A percentile compares a stretch with the other conserved stretches of the same genome.
Evolutionary conservation across 2,329 filamentous ascomycete species (phyloP).

Genomic region (Stenocarpella maydis): DNA sequence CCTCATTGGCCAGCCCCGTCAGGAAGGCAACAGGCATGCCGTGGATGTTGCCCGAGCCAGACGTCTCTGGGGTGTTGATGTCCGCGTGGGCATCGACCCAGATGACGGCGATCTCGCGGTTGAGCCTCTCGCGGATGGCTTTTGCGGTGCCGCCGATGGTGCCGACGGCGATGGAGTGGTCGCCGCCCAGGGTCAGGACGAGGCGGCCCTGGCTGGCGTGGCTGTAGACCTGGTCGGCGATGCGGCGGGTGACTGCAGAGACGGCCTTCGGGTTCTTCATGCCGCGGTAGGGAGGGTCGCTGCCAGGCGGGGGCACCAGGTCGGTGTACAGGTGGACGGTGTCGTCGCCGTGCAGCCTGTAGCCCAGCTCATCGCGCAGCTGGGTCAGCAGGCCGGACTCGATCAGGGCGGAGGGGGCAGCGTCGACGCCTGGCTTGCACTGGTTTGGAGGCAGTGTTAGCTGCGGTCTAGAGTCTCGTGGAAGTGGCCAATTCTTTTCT

Average conservation of each 20-base stretch:
- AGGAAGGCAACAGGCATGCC: constrained; percentile 97
- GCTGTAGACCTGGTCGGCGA: constrained; percentile 85
- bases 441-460: constrained; percentile 46
- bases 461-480: background rate
- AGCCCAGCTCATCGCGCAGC: constrained; percentile 84
- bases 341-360: constrained; percentile 85
- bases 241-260: constrained; percentile 81
- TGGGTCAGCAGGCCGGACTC: constrained; percentile 85
- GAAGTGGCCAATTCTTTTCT: too few relatives aligned
- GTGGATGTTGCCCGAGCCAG: constrained; percentile 91
- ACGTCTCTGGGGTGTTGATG: constrained; percentile 95
- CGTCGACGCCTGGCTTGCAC: constrained; percentile 92
- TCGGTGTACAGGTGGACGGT: constrained; percentile 84
- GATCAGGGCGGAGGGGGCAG: constrained; percentile 87
- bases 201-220: constrained; percentile 85
- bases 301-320: constrained; percentile 64
- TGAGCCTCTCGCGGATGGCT: constrained; percentile 83
- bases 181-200: constrained; percentile 91
- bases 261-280: constrained; percentile 96
- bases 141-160: constrained; percentile 88
- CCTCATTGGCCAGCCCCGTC: constrained; percentile 81
- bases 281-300: constrained; percentile 81
- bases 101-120: constrained; percentile 88
- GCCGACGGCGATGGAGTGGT: constrained; percentile 96
- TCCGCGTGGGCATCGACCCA: constrained; percentile 99